Evolutionary conservation across 164 flowering plant genomes (phyloP), one percentile per base, ranked within the genome.

Genomic region (Umbellularia californica): DNA sequence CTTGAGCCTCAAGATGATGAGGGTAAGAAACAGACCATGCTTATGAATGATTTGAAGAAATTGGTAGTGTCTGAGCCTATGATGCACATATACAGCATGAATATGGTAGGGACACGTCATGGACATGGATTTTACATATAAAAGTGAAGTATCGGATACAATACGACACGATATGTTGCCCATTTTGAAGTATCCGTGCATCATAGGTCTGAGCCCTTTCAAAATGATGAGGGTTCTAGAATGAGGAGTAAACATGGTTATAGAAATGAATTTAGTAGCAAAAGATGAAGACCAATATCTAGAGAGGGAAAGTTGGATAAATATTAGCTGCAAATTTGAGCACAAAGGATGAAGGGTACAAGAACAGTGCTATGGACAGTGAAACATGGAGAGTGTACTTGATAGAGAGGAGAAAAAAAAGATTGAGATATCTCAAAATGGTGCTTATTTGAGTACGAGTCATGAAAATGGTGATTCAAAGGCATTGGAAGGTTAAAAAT

Each of bases 261-360:
- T 27, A 22, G 65, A 22, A 73, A 77, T 30, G 76, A 71, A 70
- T 52, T 66, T 2, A 82, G 28, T 74, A 81, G 79, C 22, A 88
- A 78, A 73, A 82, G 78, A 75, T 69, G 83, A 83, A 82, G 81
- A 79, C 27, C 35, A 10, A 50, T n/a, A 35, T 62, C n/a, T 20
- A 63, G 35, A 22, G 35, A 14, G 11, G 69, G 58, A 24, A 35
- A 50, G 65, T 11, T 27, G 51, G 27, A 24, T 51, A 33, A 73
- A 35, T 63, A 22, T 35, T 22, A 15, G 63, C 10, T 41, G 64
- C 6, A 5, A 66, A 33, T 14, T 24, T 41, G 10, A 25, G n/a
- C 2, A 27, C 11, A 9, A 67, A 20, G 14, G 69, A 41, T 41
- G 47, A 41, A 41, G 47, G 9, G 47, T 41, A 41, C 10, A 7